Conservation (phyloP, 2,329 filamentous ascomycete genomes). For the Rasamsonia emersonii region DNA sequence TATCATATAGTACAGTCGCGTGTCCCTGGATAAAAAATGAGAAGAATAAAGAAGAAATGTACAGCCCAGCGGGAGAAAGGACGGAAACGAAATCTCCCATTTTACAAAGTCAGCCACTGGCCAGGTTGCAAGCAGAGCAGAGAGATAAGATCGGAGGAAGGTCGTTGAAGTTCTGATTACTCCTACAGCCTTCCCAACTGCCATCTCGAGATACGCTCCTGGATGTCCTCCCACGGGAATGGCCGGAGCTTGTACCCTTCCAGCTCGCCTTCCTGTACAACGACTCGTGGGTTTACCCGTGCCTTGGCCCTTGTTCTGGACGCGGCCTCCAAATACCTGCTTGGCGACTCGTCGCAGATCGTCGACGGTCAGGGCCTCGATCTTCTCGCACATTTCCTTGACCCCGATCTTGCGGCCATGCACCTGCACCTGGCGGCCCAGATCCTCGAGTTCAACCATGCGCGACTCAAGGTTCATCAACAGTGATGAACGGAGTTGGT, state of each 20-base stretch:
- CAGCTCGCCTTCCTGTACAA: conserved; percentile 81
- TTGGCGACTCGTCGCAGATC: conserved; percentile 77
- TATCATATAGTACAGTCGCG: background rate
- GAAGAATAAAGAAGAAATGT: conserved; percentile 5
- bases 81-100: too few relatives aligned
- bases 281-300: conserved; percentile 87
- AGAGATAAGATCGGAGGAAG: too few relatives aligned
- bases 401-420: conserved; percentile 88
- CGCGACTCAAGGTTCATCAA: conserved; percentile 96
- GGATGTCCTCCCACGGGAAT: conserved; percentile 80
- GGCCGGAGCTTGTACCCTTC: conserved; percentile 58
- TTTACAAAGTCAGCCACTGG: too few relatives aligned
- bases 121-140: conserved; percentile 1
- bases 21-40: background rate
- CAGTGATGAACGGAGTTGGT: conserved; percentile 80
- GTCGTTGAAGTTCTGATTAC: too few relatives aligned
- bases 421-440: conserved; percentile 93
- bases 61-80: too few relatives aligned
- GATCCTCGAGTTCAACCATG: conserved; percentile 95
- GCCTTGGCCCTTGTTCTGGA: conserved; percentile 65
- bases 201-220: conserved; percentile 77
- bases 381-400: conserved; percentile 82
- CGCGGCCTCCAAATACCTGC: conserved; percentile 66
- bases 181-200: conserved; percentile 59
- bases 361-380: conserved; percentile 68